Base-by-base conservation (phyloP, 2,329 filamentous ascomycete genomes). In the Aspergillus tamarii region DNA sequence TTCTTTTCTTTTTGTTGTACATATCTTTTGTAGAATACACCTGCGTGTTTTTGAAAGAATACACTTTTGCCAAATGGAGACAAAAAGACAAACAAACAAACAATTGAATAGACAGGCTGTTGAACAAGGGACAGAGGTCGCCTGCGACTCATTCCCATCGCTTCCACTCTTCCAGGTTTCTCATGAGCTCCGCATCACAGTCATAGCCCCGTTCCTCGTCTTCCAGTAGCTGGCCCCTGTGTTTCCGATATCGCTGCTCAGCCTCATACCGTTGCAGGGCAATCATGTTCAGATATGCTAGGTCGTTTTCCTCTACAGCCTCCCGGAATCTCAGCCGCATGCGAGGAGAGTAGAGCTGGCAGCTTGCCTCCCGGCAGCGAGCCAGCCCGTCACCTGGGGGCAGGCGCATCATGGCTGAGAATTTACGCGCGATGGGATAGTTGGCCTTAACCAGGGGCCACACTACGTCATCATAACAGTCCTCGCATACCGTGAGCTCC, bases 381-480 rank as follows among this genome's bases (percentile, higher is more conserved):
- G 67, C 61, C 57, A 69, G 62, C 66, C 72, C 69, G 83, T 85
- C 32, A 81, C 86, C 69, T 82, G 85, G 82, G 6, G 90, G 77
- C 14, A 84, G 82, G 66, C 88, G 85, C 28, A 87, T 83, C 16
- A 86, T 83, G 61, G 84, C 83, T 66, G 87, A 88, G 69, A 95
- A 91, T 67, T 89, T 86, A 21, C 84, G 80, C 11, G 90, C 88
- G 28, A 94, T 82, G 0, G 85, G 79, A 46, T 78, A 80, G 45
- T 84, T 78, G 4, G 84, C 81, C 34, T 84, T 81, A 1, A 89
- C 78, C 57, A 88, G 82, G 0, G 93, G 93, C 77, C 86, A 87
- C n/a, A 97, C 87, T 0, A 92, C 86, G 26, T 92, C 88, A 19
- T 92, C 87, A 74, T 91, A 97, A 76, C 94, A 98, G 76, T 94